Percentiles rank a stretch among this genome's conserved stretches.
These are phyloP conservation scores for Arachis monticola DNA, from an alignment of 331 rosid genomes.

Conservation along the genomic window DNA sequence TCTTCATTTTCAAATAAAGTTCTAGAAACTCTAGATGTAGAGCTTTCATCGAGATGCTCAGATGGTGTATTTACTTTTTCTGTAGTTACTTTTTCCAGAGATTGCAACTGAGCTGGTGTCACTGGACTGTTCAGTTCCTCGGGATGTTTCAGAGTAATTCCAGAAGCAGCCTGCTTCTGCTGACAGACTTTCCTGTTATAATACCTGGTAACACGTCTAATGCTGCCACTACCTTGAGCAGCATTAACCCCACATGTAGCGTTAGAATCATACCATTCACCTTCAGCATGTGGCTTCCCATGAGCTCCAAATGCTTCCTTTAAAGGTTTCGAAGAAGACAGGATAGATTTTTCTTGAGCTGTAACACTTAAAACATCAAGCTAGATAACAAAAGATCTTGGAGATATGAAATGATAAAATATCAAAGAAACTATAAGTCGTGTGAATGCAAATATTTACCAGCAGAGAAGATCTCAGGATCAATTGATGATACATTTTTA, in stretches of 20 bases:
- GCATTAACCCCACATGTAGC: conserved; percentile 7
- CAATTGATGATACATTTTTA: conserved; percentile 10
- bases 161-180: conserved; percentile 40
- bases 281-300: conserved; percentile 7
- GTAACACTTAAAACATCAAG: conserved; percentile 21
- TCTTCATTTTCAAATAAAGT: conserved; percentile 20
- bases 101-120: conserved; percentile 39
- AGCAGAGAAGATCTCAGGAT: conserved; percentile 20
- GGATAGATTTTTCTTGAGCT: conserved; percentile 35
- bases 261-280: conserved; percentile 28
- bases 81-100: conserved; percentile 7
- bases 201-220: conserved; percentile 30
- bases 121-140: conserved; percentile 36
- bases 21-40: conserved; percentile 26
- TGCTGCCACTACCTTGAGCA: conserved; percentile 9
- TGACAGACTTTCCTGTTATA: conserved; percentile 32
- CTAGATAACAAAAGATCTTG: conserved; percentile 10
- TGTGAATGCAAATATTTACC: conserved; percentile 22
- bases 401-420: conserved; percentile 1
- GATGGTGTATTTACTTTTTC: neutral
- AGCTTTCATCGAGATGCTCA: conserved; percentile 24
- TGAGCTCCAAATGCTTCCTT: conserved; percentile 24
- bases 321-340: conserved; percentile 16
- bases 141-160: conserved; percentile 36
- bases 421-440: conserved; percentile 13